These are phyloP conservation scores for Lodderomyces oxycetoniae DNA, from an alignment of 1,139 yeast species.

Conservation along the genomic window DNA sequence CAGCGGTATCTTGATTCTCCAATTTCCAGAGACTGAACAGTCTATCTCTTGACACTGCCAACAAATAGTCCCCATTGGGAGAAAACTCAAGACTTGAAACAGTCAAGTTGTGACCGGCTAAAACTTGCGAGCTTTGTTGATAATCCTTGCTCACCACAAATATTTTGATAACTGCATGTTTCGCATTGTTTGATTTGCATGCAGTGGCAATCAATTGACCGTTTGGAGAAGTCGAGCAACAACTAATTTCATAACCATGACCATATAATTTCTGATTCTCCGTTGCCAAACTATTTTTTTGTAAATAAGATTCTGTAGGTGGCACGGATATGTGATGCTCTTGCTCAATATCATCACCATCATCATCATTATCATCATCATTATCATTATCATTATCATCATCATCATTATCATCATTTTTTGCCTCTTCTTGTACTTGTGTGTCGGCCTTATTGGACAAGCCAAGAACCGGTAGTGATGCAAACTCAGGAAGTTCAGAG, in stretches of 20 bases:
- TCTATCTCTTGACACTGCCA: constrained; percentile 89
- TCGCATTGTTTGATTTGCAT: constrained; percentile 80
- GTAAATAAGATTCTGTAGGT: constrained; percentile 85
- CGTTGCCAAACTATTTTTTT: constrained; percentile 90
- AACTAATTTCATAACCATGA: constrained; percentile 91
- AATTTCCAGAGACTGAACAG: constrained; percentile 75
- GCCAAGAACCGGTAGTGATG: constrained; percentile 89
- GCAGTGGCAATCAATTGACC: constrained; percentile 75
- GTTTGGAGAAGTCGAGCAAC: constrained; percentile 68
- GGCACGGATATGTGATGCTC: constrained; percentile 44
- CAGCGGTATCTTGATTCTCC: constrained; percentile 30
- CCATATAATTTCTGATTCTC: constrained; percentile 93
- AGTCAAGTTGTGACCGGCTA: constrained; percentile 70
- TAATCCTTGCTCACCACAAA: constrained; percentile 53
- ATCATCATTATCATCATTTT: constrained; percentile 32
- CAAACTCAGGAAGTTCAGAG: constrained; percentile 60
- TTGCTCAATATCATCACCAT: constrained; percentile 32
- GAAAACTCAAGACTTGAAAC: constrained; percentile 81
- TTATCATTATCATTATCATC: constrained; percentile 16
- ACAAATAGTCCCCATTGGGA: constrained; percentile 58
- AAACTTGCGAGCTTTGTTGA: constrained; percentile 35
- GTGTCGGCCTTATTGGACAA: constrained; percentile 84
- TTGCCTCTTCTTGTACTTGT: constrained; percentile 39
- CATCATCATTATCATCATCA: constrained; percentile 30
- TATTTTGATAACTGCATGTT: constrained; percentile 81